phyloP scores from a whole-genome alignment of 148 eudicot genomes.

The Camellia lanceoleosa region DNA sequence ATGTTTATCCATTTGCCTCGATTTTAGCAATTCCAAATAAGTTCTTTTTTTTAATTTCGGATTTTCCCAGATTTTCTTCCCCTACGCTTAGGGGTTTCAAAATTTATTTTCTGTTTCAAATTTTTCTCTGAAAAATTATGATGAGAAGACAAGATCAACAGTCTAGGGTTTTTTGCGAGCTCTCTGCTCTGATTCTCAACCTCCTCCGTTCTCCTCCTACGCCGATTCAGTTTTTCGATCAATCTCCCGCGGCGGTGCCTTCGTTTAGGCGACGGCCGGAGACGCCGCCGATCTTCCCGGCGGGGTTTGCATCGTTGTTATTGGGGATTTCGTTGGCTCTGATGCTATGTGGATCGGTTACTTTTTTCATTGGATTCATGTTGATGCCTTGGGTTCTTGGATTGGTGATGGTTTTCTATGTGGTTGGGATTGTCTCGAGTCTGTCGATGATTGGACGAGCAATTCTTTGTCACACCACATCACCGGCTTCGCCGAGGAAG shows the following conservation, averaged over 20 bases:
- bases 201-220: conserved; percentile 64
- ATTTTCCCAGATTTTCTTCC: background rate
- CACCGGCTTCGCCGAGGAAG: conserved; percentile 47
- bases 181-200: conserved; percentile 61
- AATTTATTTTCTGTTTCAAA: background rate
- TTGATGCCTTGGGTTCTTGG: conserved; percentile 97
- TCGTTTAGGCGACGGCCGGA: conserved; percentile 18
- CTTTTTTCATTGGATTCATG: conserved; percentile 87
- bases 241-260: conserved; percentile 6
- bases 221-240: conserved; percentile 38
- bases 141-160: conserved; percentile 51
- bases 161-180: conserved; percentile 62
- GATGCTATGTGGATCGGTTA: conserved; percentile 93
- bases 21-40: conserved; percentile 6
- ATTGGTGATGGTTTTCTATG: conserved; percentile 71
- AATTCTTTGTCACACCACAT: conserved; percentile 44
- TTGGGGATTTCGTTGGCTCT: conserved; percentile 75
- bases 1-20: conserved; percentile 40
- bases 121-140: conserved; percentile 19
- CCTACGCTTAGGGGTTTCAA: too few relatives aligned
- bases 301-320: conserved; percentile 91
- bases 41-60: background rate
- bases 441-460: conserved; percentile 66
- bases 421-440: conserved; percentile 74
- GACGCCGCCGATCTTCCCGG: conserved; percentile 63